Conservation (phyloP, 164 flowering plant genomes). For the Tetrastigma voinierianum region DNA sequence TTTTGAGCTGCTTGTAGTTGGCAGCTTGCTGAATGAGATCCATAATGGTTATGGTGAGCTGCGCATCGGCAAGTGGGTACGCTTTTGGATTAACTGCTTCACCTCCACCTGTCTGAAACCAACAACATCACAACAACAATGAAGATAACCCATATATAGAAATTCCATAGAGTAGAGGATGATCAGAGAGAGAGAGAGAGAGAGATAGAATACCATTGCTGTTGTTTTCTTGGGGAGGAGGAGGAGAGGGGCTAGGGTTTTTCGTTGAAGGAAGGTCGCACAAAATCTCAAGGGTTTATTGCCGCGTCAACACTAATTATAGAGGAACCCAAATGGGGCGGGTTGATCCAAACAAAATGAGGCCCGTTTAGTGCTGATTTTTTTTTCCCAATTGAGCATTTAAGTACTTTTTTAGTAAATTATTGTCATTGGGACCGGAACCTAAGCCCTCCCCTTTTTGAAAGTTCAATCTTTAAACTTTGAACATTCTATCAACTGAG, state of each 20-base stretch:
- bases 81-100: slow-evolving; percentile 68
- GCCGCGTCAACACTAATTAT: too few species aligned
- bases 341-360: too few species aligned
- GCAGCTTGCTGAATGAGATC: slow-evolving; percentile 70
- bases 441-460: too few species aligned
- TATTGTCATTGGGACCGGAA: too few species aligned
- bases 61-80: slow-evolving; percentile 61
- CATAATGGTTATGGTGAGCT: slow-evolving; percentile 50
- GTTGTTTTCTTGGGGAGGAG: background rate
- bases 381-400: too few species aligned
- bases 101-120: slow-evolving; percentile 44
- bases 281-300: slow-evolving; percentile 16
- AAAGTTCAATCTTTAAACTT: too few species aligned
- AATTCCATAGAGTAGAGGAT: background rate
- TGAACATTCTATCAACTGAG: too few species aligned
- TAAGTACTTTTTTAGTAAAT: too few species aligned
- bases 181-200: background rate
- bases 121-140: background rate
- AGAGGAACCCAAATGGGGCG: too few species aligned
- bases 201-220: slow-evolving; percentile 18
- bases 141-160: background rate
- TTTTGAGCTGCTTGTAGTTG: slow-evolving; percentile 66
- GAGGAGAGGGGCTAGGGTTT: slow-evolving; percentile 24
- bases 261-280: background rate
- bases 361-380: too few species aligned